Conservation (phyloP, 164 flowering plant genomes). For the Annona cherimola region DNA sequence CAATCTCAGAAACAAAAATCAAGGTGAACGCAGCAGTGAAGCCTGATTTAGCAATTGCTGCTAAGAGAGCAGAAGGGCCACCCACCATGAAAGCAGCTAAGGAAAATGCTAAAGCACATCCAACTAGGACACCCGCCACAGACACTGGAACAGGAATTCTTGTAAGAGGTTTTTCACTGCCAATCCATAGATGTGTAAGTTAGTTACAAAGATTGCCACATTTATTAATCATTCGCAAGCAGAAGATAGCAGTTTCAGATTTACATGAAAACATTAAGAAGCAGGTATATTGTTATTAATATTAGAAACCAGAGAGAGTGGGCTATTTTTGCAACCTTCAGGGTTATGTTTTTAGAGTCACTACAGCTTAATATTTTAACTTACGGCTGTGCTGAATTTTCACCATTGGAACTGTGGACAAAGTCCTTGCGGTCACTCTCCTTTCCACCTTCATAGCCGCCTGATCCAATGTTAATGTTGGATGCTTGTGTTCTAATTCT, state of each 20-base stretch:
- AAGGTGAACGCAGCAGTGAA: constrained; percentile 92
- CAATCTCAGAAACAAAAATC: constrained; percentile 97
- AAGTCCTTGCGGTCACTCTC: constrained; percentile 33
- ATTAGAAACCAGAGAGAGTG: too few relatives aligned
- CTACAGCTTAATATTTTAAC: constrained; percentile 17
- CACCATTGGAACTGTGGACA: constrained; percentile 21
- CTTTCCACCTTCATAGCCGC: constrained; percentile 45
- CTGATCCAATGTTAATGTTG: constrained; percentile 64
- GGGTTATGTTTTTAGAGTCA: background rate
- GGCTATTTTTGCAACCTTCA: background rate
- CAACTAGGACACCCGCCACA: constrained; percentile 57
- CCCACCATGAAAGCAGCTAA: constrained; percentile 58
- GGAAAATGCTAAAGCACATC: constrained; percentile 61
- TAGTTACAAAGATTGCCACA: background rate
- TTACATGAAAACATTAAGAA: background rate
- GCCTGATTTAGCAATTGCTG: constrained; percentile 89
- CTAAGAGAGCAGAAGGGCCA: constrained; percentile 65
- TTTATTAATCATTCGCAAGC: background rate
- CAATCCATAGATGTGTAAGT: constrained; percentile 22
- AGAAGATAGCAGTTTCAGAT: background rate
- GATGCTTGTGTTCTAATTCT: constrained; percentile 55
- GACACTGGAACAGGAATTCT: constrained; percentile 56
- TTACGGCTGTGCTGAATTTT: constrained; percentile 45
- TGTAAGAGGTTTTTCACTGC: constrained; percentile 50
- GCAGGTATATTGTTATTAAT: background rate